phyloP scores from a whole-genome alignment of 768 basidiomycete species.

The Lactarius akahatsu region DNA sequence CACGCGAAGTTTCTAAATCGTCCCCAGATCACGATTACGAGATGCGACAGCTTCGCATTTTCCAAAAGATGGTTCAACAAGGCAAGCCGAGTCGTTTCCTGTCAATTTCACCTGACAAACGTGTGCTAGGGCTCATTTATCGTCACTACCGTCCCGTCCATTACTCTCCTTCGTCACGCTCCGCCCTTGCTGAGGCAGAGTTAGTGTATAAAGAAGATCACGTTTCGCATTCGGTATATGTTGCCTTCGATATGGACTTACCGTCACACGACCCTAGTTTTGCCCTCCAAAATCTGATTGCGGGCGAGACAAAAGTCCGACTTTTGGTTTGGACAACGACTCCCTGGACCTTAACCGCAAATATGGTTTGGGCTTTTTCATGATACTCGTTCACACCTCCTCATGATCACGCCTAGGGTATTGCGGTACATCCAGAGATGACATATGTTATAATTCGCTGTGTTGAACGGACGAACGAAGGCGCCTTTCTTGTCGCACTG shows the following conservation, averaged over 20 bases:
- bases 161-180: constrained; percentile 92
- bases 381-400: constrained; percentile 9
- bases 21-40: constrained; percentile 79
- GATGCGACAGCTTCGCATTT: constrained; percentile 81
- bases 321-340: constrained; percentile 96
- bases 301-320: constrained; percentile 40
- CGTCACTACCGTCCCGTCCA: constrained; percentile 87
- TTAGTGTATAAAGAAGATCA: constrained; percentile 88
- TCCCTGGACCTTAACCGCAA: constrained; percentile 94
- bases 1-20: not conserved
- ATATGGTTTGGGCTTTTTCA: constrained; percentile 63
- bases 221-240: constrained; percentile 83
- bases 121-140: constrained; percentile 69
- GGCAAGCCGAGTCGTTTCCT: constrained; percentile 43
- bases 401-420: constrained; percentile 55
- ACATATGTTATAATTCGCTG: constrained; percentile 55
- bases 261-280: constrained; percentile 29
- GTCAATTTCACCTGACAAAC: not conserved
- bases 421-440: constrained; percentile 78
- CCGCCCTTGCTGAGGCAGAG: constrained; percentile 94
- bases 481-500: constrained; percentile 37
- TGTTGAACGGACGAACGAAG: constrained; percentile 22
- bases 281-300: constrained; percentile 37
- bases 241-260: constrained; percentile 65
- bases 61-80: constrained; percentile 84